Conservation (phyloP, 1,284 basidiomycete genomes). For the Boletus smithii region DNA sequence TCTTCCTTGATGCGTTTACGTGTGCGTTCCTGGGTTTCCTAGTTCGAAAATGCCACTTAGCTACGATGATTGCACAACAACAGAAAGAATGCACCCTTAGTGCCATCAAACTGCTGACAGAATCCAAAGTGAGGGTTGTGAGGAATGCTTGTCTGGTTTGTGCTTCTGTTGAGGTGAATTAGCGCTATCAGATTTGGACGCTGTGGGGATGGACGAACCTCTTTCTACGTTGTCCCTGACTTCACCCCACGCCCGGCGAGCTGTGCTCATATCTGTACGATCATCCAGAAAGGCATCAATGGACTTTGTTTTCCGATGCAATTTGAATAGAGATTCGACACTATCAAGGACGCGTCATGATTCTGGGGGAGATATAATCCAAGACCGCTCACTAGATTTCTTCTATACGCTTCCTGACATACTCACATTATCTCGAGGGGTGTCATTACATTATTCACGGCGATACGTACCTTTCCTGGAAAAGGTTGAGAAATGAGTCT, state of each 20-base stretch:
- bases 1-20: slow-evolving; percentile 88
- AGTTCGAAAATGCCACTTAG: slow-evolving; percentile 3
- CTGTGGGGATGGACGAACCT: slow-evolving; percentile 43
- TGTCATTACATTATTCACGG: neutral
- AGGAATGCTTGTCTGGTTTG: slow-evolving; percentile 77
- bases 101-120: slow-evolving; percentile 62
- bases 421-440: slow-evolving; percentile 4
- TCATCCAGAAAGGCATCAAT: slow-evolving; percentile 67
- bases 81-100: slow-evolving; percentile 54
- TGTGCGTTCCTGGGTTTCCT: slow-evolving; percentile 87
- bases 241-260: slow-evolving; percentile 76
- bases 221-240: slow-evolving; percentile 80
- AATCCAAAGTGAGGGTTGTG: slow-evolving; percentile 64
- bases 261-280: slow-evolving; percentile 56
- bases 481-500: slow-evolving; percentile 79
- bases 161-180: slow-evolving; percentile 53
- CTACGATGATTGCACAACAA: neutral
- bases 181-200: neutral
- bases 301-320: slow-evolving; percentile 68
- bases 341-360: slow-evolving; percentile 37
- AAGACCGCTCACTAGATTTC: slow-evolving; percentile 67
- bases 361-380: neutral
- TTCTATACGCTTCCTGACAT: slow-evolving; percentile 71
- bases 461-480: slow-evolving; percentile 71
- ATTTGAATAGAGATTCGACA: slow-evolving; percentile 64